Base-by-base conservation (phyloP, 2,329 filamentous ascomycete genomes). In the Nigrograna mackinnonii region DNA sequence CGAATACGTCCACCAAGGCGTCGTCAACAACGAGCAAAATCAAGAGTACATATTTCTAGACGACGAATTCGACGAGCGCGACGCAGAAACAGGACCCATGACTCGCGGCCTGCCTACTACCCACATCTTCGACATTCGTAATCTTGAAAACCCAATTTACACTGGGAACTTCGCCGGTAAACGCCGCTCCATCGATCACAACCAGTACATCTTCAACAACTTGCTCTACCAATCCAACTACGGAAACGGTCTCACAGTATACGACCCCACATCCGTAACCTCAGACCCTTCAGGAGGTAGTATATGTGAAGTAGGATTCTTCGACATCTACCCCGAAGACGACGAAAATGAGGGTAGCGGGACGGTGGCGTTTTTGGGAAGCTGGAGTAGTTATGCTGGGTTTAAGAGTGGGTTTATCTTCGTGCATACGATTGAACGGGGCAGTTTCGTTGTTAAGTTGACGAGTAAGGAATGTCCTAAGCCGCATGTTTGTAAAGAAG, bases 1-100 rank as follows among this genome's bases (percentile, higher is more conserved):
- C 17, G 59, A 69, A 22, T 83, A 82, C 60, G 78, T 77, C 2
- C 79, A 83, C 52, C 78, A 81, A 54, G 79, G 79, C 16, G 52
- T 53, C 5, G 52, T 60, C 35, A 57, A 57, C 37, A 53, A 57
- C 41, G 55, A 48, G 31, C 44, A 50, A 6, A 55, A 55, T 48
- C 54, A 58, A 40, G 55, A 58, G 12, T 63, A 56, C 44, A 32
- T 64, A 22, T 56, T 63, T 40, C 50, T 64, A 2, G 61, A 64
- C 38, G 61, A 63, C 37, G 60, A 64, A 35, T 57, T 60, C 44
- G 61, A 64, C 34, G 61, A 64, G 46, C 52, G 54, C 17, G 58
- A 63, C 18, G 50, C 54, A 12, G 43, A 50, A 17, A 58, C 59
- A 19, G 62, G 57, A 2, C 59, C 60, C 9, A 60, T 56, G 41